Base-by-base conservation (phyloP, 805 yeast species). In the Debaryomyces castellii region DNA sequence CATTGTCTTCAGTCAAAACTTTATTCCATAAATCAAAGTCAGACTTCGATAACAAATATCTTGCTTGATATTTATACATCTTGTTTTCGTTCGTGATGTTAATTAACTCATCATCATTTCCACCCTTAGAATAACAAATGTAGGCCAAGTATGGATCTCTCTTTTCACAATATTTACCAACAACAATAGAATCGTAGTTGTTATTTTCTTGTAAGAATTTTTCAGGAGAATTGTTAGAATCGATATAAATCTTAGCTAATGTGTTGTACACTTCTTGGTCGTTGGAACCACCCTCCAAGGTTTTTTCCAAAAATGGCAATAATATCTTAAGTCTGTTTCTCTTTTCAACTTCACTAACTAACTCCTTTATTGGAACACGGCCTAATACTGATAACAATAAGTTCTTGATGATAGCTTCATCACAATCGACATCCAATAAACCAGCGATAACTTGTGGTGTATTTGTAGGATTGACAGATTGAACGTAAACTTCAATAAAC, bases 21-120 rank as follows among this genome's bases (percentile, higher is more conserved):
- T 75, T 76, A 45, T 80, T 70, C 97, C 98, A 94, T 53, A 94
- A 77, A 5, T 69, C 77, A 20, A 83, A 74, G 63, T 94, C 97
- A n/a, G 96, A 89, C 66, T 96, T 87, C 50, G 82, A 76, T 56
- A 94, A 79, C 58, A 94, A 77, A 64, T 94, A 94, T 67, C 98
- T 85, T n/a, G 98, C 98, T 76, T 94, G 99, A 71, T 94, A 92
- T 69, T 94, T 94, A 80, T 87, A 94, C 99, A 94, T 94, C 57
- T 94, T 81, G 67, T 94, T 94, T 62, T 94, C 98, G 67, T 94
- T 94, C 54, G 99, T 94, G 67, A 94, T 90, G 62, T 81, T 77
- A 59, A 94, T 81, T 60, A 94, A 80, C 66, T 94, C 99, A 47
- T 77, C 85, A 65, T 94, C 97, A 59, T 92, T 91, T 44, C 78